phyloP scores from a whole-genome alignment of 2,329 filamentous ascomycete genomes.

The Calonectria crousiana region DNA sequence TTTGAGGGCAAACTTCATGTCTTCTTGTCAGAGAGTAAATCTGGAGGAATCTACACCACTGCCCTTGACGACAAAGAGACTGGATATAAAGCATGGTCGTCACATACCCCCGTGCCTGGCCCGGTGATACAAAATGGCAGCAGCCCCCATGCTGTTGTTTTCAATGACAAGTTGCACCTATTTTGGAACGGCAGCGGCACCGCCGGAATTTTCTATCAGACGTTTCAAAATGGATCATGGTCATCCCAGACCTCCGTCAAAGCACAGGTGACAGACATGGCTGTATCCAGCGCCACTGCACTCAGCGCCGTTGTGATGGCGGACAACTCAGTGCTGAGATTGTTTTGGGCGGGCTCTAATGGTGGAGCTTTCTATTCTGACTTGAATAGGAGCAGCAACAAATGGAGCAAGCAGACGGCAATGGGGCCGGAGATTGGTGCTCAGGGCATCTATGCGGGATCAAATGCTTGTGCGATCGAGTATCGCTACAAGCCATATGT shows the following conservation, averaged over 20 bases:
- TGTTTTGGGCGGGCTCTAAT: background rate
- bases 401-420: background rate
- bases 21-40: background rate
- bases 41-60: background rate
- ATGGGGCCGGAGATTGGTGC: background rate
- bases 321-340: background rate
- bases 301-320: background rate
- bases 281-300: background rate
- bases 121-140: background rate
- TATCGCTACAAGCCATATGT: background rate
- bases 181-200: background rate
- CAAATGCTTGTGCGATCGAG: background rate
- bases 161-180: background rate
- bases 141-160: background rate
- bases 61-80: background rate
- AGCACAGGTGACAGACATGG: background rate
- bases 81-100: background rate
- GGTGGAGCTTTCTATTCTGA: background rate
- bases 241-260: background rate
- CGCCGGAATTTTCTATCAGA: background rate
- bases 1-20: background rate
- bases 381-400: background rate
- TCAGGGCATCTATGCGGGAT: background rate
- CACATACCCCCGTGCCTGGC: background rate
- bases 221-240: background rate